phyloP scores from a whole-genome alignment of 2,329 filamentous ascomycete species.

The Eutypella sp. region DNA sequence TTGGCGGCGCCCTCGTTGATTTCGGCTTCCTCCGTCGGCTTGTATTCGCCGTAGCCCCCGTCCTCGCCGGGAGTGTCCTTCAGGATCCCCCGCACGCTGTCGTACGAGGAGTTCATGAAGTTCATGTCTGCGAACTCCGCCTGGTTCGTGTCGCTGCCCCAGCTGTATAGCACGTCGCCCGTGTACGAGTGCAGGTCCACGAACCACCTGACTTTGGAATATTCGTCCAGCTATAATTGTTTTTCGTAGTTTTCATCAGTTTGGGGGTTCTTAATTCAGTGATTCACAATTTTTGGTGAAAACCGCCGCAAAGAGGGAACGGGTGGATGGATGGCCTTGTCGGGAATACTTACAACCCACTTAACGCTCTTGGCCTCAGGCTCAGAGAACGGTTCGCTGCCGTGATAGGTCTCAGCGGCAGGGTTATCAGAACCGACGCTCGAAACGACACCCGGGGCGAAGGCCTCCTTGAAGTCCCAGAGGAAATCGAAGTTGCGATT shows the following conservation, averaged over 20 bases:
- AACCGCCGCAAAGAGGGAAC: no score
- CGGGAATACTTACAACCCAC: slow-evolving; percentile 30
- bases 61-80: slow-evolving; percentile 29
- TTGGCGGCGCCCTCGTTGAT: slow-evolving; percentile 27
- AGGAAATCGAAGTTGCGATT: slow-evolving; percentile 56
- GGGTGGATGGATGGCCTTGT: no score
- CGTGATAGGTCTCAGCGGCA: slow-evolving; percentile 43
- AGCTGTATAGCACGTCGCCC: slow-evolving; percentile 49
- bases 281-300: background rate
- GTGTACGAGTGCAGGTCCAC: slow-evolving; percentile 53
- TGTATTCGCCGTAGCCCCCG: slow-evolving; percentile 40
- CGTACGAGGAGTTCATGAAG: slow-evolving; percentile 47
- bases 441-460: slow-evolving; percentile 33
- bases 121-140: slow-evolving; percentile 39
- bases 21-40: slow-evolving; percentile 31
- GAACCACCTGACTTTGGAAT: slow-evolving; percentile 49
- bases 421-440: slow-evolving; percentile 38
- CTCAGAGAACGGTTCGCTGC: slow-evolving; percentile 48
- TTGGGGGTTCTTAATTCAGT: background rate
- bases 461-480: slow-evolving; percentile 46
- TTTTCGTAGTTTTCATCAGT: background rate
- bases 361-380: slow-evolving; percentile 51
- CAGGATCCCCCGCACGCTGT: slow-evolving; percentile 44
- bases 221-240: slow-evolving; percentile 34
- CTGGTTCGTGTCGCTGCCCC: slow-evolving; percentile 53